Evolutionary conservation across 2,329 filamentous ascomycete genomes (phyloP).

Genomic region (Apiospora rasikravindrae): DNA sequence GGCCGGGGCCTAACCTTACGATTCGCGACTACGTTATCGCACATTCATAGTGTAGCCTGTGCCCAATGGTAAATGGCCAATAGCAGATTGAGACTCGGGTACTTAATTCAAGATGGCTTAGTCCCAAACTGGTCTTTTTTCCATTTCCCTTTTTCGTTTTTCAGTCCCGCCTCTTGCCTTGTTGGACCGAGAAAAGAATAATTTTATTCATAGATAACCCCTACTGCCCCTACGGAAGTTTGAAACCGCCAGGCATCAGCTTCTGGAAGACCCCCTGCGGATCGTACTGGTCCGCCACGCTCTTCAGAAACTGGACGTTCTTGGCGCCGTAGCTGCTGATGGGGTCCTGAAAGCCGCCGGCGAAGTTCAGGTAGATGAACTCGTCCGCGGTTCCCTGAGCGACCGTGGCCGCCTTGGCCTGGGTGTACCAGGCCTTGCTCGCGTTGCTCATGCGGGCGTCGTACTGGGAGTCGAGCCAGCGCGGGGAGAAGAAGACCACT

Average conservation of each 20-base stretch:
- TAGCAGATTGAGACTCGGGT: background rate
- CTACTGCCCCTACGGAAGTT: background rate
- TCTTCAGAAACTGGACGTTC: background rate
- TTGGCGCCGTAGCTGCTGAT: background rate
- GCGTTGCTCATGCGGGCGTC: background rate
- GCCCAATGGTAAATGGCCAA: too few species aligned
- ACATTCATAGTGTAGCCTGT: background rate
- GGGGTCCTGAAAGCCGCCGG: background rate
- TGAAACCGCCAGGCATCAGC: background rate
- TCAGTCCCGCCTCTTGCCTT: too few species aligned
- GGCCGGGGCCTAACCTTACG: background rate
- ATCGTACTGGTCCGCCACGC: background rate
- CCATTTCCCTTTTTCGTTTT: background rate
- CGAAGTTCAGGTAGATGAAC: background rate
- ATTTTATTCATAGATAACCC: too few species aligned
- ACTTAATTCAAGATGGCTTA: too few species aligned
- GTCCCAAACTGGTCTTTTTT: background rate
- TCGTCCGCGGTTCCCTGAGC: background rate
- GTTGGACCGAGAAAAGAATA: too few species aligned
- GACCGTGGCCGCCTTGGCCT: background rate
- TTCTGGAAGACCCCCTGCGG: background rate
- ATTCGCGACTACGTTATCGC: background rate
- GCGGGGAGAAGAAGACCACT: slow-evolving; percentile 9
- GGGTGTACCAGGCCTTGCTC: background rate
- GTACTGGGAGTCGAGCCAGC: background rate